Evolutionary conservation across 2,329 filamentous ascomycete species (phyloP).

Genomic region (Diaporthe sp.): DNA sequence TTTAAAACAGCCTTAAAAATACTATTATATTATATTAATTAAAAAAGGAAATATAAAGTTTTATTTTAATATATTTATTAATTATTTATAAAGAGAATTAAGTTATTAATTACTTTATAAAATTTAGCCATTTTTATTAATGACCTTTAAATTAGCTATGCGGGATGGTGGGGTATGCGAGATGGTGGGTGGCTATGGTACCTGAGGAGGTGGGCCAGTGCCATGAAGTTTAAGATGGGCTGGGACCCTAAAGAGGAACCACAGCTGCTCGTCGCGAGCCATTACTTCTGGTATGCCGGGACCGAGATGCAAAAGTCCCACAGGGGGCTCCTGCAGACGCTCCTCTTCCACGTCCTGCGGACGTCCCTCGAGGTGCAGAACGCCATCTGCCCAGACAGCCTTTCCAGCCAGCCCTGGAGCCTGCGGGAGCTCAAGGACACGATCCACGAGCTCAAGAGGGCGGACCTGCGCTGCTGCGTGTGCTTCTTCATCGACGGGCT

Average conservation of each 20-base stretch:
- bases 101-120: too few relatives aligned
- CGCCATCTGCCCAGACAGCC: background rate
- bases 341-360: background rate
- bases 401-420: too few relatives aligned
- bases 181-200: too few relatives aligned
- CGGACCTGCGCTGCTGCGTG: conserved; percentile 29
- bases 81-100: too few relatives aligned
- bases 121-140: too few relatives aligned
- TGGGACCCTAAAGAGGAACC: background rate
- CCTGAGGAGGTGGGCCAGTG: background rate
- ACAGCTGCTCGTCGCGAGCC: background rate
- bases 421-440: background rate
- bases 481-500: conserved; percentile 54
- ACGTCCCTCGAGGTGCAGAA: background rate
- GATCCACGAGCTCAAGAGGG: background rate
- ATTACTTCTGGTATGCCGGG: background rate
- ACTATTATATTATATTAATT: too few relatives aligned
- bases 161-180: too few relatives aligned
- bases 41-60: too few relatives aligned
- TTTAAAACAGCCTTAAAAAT: too few relatives aligned
- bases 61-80: too few relatives aligned
- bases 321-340: background rate
- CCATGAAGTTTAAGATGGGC: too few relatives aligned
- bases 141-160: too few relatives aligned
- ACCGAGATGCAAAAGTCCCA: conserved; percentile 5